Conservation (phyloP, 2,329 filamentous ascomycete genomes). For the Talaromyces sp. region DNA sequence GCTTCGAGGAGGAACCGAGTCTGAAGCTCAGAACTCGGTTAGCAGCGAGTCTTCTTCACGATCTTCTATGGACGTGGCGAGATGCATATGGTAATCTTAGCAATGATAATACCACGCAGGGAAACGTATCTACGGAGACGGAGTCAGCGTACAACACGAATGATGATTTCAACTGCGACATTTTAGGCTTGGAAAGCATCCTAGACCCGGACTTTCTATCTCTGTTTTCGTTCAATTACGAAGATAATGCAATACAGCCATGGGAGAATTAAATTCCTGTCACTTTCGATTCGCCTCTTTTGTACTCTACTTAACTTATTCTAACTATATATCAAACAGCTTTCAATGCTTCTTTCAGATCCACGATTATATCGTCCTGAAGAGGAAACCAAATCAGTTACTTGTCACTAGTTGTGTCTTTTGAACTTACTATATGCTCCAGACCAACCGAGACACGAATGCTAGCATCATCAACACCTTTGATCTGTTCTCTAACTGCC, state of each 20-base stretch:
- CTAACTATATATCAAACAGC: background rate
- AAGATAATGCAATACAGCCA: background rate
- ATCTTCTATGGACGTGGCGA: slow-evolving; percentile 23
- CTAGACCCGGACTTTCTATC: slow-evolving; percentile 20
- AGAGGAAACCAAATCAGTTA: background rate
- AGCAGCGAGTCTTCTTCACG: slow-evolving; percentile 22
- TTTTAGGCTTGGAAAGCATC: slow-evolving; percentile 16
- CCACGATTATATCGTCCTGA: slow-evolving; percentile 78
- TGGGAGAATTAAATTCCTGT: background rate
- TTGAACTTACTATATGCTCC: slow-evolving; percentile 64
- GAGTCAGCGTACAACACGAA: background rate
- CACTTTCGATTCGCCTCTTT: background rate
- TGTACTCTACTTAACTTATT: background rate
- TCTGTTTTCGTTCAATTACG: slow-evolving; percentile 14
- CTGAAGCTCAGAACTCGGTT: slow-evolving; percentile 19
- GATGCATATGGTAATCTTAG: slow-evolving; percentile 20
- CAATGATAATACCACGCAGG: background rate
- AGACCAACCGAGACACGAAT: slow-evolving; percentile 89
- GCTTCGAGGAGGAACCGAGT: slow-evolving; percentile 16
- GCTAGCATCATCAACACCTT: slow-evolving; percentile 73
- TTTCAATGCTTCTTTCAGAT: slow-evolving; percentile 68
- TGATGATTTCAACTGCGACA: background rate
- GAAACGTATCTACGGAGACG: background rate
- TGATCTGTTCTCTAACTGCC: slow-evolving; percentile 63
- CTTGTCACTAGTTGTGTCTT: background rate